Percentiles rank a stretch among this genome's conserved stretches.
phyloP scores from a whole-genome alignment of 2,329 filamentous ascomycete species.

The Sporothrix phasma region DNA sequence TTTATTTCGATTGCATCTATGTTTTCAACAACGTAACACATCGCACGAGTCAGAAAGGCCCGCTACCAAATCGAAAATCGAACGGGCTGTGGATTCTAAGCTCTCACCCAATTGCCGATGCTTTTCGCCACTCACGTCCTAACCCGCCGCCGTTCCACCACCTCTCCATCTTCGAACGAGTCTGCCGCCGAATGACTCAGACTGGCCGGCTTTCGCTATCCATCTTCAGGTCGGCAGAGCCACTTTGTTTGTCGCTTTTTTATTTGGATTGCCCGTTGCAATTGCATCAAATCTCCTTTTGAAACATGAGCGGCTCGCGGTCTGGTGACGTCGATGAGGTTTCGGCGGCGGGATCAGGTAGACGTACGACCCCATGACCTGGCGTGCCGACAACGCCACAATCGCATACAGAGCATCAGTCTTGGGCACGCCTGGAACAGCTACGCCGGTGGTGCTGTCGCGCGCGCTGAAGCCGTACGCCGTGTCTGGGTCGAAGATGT shows the following conservation, averaged over 20 bases:
- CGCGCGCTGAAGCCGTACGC: slow-evolving; percentile 40
- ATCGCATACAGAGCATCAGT: slow-evolving; percentile 69
- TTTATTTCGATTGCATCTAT: neutral
- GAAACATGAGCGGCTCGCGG: slow-evolving; percentile 63
- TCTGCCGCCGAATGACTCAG: slow-evolving; percentile 2
- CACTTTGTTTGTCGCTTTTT: neutral
- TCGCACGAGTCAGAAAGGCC: neutral
- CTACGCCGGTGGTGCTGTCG: slow-evolving; percentile 48
- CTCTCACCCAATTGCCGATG: neutral
- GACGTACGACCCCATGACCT: slow-evolving; percentile 58
- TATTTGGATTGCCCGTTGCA: neutral
- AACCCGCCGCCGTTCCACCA: neutral
- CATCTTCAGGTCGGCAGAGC: neutral
- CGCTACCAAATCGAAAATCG: neutral
- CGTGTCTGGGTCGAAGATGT: slow-evolving; percentile 18
- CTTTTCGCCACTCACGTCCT: neutral
- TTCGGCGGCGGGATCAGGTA: slow-evolving; percentile 7
- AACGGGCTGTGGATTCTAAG: no score
- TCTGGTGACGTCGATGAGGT: slow-evolving; percentile 40
- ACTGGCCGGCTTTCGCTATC: neutral
- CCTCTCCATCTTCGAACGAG: neutral
- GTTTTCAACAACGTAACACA: neutral
- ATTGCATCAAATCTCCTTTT: slow-evolving; percentile 61
- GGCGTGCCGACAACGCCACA: slow-evolving; percentile 65
- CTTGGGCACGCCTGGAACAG: slow-evolving; percentile 58